Base-by-base conservation (phyloP, 306 rosid genomes). In the Medicago truncatula region DNA sequence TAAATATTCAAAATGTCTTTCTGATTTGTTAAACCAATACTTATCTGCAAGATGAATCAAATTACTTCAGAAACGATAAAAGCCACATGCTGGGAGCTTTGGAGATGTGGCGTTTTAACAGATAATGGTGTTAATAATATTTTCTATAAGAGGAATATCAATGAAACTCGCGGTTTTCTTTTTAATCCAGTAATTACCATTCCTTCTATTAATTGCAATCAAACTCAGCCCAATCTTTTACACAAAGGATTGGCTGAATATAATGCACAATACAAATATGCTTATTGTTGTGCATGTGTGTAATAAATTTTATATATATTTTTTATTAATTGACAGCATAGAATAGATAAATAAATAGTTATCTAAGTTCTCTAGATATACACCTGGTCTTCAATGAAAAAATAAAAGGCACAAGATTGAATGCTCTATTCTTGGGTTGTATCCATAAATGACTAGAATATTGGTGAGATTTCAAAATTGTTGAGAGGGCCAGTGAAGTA, bases 381-480 rank as follows among this genome's bases (percentile, higher is more conserved):
- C 60, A 17, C 60, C 23, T 17, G 28, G 60, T 54, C 60, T 20
- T 54, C 25, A 54, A 54, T 17, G 28, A 54, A 54, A 54, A 54
- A 54, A 18, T 54, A 54, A 1, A 54, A 54, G 25, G 28, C 60
- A 46, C 60, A 17, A 54, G 18, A 54, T 54, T 54, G 28, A 54
- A 54, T 54, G 60, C 25, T 17, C 28, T 54, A 54, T 54, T 54
- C 25, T 54, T 17, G 60, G 60, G 60, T 20, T 54, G 11, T 54
- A 54, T 54, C 12, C 41, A 56, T 40, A 74, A 43, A 9, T 1
- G 31, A 60, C 78, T 78, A n/a, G 25, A 52, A 70, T 18, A 15
- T 11, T 20, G 56, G 34, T 25, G 72, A 50, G 58, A 50, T 41
- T 49, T 18, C 41, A 41, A 43, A 76, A 13, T 63, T 81, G 17